Evolutionary conservation across 2,329 filamentous ascomycete genomes (phyloP).

Genomic region (Ustulina deusta): DNA sequence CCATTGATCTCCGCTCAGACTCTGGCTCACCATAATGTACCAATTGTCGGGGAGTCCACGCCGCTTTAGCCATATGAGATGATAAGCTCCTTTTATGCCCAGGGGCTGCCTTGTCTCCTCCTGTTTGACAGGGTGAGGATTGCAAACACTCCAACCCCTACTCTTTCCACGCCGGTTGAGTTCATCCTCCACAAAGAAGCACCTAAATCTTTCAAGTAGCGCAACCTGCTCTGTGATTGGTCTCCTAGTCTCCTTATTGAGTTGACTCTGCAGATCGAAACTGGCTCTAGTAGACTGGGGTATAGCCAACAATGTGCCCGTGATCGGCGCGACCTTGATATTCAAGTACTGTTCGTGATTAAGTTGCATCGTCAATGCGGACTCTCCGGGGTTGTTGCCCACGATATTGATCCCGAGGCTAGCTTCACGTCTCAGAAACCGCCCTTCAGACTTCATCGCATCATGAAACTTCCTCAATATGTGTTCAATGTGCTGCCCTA

Average conservation of each 20-base stretch:
- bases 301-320: constrained; percentile 78
- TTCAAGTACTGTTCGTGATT: constrained; percentile 70
- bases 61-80: constrained; percentile 76
- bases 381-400: constrained; percentile 72
- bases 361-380: constrained; percentile 75
- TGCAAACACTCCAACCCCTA: constrained; percentile 71
- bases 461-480: constrained; percentile 76
- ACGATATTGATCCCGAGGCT: constrained; percentile 69
- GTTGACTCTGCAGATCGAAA: constrained; percentile 69
- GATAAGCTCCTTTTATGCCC: constrained; percentile 72
- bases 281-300: constrained; percentile 70
- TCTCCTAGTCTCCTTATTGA: constrained; percentile 70
- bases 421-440: constrained; percentile 72
- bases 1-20: constrained; percentile 81
- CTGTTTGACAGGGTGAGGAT: constrained; percentile 59
- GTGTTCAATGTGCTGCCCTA: constrained; percentile 79
- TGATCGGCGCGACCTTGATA: constrained; percentile 79
- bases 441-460: constrained; percentile 68
- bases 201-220: constrained; percentile 72
- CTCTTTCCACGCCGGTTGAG: constrained; percentile 70
- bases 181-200: constrained; percentile 70
- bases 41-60: constrained; percentile 78
- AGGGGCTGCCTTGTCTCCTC: constrained; percentile 71
- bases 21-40: constrained; percentile 78
- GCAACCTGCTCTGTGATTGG: constrained; percentile 68